These are phyloP conservation scores for Penicillium rolfsii DNA, from an alignment of 2,329 filamentous ascomycete species.

Conservation along the genomic window DNA sequence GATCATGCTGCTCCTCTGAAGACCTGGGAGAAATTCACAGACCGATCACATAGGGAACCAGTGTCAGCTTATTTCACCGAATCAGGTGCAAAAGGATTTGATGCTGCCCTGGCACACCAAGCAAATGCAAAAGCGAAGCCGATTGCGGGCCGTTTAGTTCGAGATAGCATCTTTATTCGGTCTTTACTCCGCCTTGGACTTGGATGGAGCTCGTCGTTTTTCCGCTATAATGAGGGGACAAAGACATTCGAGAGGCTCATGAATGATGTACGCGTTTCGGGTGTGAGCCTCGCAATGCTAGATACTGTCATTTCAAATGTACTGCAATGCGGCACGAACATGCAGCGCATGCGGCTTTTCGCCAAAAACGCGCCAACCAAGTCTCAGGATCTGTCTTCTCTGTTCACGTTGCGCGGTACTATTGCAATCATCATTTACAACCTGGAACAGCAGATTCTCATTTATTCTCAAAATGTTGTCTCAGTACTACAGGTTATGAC, in stretches of 20 bases:
- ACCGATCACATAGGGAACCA: slow-evolving; percentile 37
- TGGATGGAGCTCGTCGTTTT: slow-evolving; percentile 51
- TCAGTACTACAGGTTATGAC: slow-evolving; percentile 45
- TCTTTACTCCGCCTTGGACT: slow-evolving; percentile 47
- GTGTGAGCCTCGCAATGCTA: slow-evolving; percentile 52
- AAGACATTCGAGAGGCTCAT: slow-evolving; percentile 47
- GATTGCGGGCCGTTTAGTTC: slow-evolving; percentile 38
- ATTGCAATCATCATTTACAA: slow-evolving; percentile 41
- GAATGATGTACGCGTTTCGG: slow-evolving; percentile 53
- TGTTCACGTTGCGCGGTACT: slow-evolving; percentile 42
- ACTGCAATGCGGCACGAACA: slow-evolving; percentile 41
- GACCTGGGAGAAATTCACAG: slow-evolving; percentile 49
- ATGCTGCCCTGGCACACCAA: slow-evolving; percentile 41
- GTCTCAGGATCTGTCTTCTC: slow-evolving; percentile 33
- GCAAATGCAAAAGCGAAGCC: slow-evolving; percentile 24
- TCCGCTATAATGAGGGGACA: slow-evolving; percentile 43
- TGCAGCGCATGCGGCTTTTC: slow-evolving; percentile 44
- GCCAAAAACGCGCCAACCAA: slow-evolving; percentile 34
- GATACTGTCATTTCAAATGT: slow-evolving; percentile 37
- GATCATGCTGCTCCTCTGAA: slow-evolving; percentile 28
- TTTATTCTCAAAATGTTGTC: slow-evolving; percentile 27
- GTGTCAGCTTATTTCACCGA: slow-evolving; percentile 50
- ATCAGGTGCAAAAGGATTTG: slow-evolving; percentile 45
- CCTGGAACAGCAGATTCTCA: slow-evolving; percentile 42
- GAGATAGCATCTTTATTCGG: slow-evolving; percentile 44